These are phyloP conservation scores for Colletotrichum theobromicola DNA, from an alignment of 2,329 filamentous ascomycete species.

Conservation along the genomic window DNA sequence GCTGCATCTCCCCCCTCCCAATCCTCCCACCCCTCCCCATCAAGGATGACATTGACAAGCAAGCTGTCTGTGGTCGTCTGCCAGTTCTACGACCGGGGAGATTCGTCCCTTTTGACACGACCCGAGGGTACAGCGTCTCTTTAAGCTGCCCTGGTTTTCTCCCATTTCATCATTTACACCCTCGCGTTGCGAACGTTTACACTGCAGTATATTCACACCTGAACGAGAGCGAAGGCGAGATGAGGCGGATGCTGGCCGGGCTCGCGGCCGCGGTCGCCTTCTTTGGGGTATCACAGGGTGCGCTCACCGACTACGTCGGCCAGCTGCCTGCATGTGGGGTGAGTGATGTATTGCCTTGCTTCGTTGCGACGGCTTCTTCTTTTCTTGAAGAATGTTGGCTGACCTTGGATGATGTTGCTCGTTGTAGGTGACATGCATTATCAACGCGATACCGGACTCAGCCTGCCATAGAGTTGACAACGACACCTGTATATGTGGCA, in stretches of 20 bases:
- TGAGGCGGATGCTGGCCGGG: slow-evolving; percentile 16
- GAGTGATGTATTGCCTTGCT: background rate
- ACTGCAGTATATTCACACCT: background rate
- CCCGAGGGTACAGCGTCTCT: background rate
- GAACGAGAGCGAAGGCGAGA: background rate
- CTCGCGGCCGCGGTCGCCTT: slow-evolving; percentile 20
- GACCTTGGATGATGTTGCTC: background rate
- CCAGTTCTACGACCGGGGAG: background rate
- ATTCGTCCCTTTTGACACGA: background rate
- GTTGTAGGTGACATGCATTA: slow-evolving; percentile 26
- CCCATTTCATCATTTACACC: background rate
- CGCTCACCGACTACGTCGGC: slow-evolving; percentile 19
- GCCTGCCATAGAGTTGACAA: slow-evolving; percentile 27
- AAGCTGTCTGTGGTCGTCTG: background rate
- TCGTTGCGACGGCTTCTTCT: background rate
- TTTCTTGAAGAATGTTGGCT: background rate
- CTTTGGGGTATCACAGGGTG: slow-evolving; percentile 8
- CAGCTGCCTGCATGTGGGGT: slow-evolving; percentile 27
- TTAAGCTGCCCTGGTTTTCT: background rate
- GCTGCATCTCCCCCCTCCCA: background rate
- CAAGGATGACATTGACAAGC: background rate
- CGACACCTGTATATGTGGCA: slow-evolving; percentile 33
- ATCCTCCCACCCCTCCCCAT: background rate
- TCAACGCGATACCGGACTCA: slow-evolving; percentile 26
- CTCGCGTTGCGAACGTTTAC: background rate